phyloP scores from a whole-genome alignment of 768 basidiomycete species.

The Pilatotrama ljubarskyi region DNA sequence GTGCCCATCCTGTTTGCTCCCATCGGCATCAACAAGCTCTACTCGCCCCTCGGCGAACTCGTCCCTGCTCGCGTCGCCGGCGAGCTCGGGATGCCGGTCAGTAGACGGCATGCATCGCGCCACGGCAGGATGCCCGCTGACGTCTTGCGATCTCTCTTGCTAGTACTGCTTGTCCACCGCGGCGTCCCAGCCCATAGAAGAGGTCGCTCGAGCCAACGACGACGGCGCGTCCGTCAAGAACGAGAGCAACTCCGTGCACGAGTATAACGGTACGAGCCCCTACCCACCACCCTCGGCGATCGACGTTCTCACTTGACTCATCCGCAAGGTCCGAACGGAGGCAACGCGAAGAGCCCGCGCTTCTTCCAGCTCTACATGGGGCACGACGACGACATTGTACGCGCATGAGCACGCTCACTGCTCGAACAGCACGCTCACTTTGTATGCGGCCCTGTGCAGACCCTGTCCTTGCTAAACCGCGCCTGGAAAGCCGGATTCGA shows the following conservation, averaged over 20 bases:
- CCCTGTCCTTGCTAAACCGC: constrained; percentile 46
- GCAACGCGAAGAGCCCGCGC: constrained; percentile 40
- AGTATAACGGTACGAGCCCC: constrained; percentile 29
- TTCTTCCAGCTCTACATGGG: constrained; percentile 60
- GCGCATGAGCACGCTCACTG: constrained; percentile 5
- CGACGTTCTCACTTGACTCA: too few relatives aligned
- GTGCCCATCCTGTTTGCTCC: constrained; percentile 57
- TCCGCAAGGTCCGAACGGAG: constrained; percentile 35
- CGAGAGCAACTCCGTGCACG: constrained; percentile 39
- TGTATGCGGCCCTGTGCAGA: constrained; percentile 26
- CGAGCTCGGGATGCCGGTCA: constrained; percentile 45
- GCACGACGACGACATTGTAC: constrained; percentile 50
- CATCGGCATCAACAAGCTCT: constrained; percentile 56
- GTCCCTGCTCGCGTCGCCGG: constrained; percentile 48
- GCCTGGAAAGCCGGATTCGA: constrained; percentile 50
- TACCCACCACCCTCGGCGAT: not conserved
- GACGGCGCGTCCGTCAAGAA: constrained; percentile 38
- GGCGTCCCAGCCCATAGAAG: constrained; percentile 49
- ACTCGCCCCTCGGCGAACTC: constrained; percentile 46
- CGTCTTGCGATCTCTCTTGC: not conserved
- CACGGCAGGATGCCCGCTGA: not conserved
- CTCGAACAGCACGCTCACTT: not conserved
- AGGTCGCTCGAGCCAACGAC: constrained; percentile 50
- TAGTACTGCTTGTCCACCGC: constrained; percentile 56
- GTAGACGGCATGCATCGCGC: not conserved